A percentile compares a stretch with the other conserved stretches of the same genome.
phyloP scores from a whole-genome alignment of 2,329 filamentous ascomycete genomes.

The Lithohypha guttulata region DNA sequence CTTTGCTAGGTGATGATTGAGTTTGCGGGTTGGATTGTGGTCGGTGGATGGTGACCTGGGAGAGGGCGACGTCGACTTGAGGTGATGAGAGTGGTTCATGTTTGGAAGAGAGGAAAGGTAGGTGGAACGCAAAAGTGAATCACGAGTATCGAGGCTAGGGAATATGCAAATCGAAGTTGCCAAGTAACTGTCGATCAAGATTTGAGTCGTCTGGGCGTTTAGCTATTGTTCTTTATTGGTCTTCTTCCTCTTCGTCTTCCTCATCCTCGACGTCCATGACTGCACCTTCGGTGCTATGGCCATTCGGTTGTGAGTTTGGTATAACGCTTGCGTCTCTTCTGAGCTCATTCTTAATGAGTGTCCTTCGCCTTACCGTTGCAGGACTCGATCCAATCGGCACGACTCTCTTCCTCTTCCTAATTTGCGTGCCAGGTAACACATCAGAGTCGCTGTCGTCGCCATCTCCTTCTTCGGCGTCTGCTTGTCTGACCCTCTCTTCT shows the following conservation, averaged over 20 bases:
- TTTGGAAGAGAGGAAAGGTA: background rate
- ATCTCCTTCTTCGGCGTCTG: conserved; percentile 22
- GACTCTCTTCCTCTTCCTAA: conserved; percentile 11
- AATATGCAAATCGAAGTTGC: background rate
- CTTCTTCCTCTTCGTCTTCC: conserved; percentile 4
- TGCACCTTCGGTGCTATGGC: background rate
- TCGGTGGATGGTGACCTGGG: background rate
- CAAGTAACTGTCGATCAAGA: background rate
- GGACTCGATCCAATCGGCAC: conserved; percentile 15
- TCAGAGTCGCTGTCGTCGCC: conserved; percentile 19
- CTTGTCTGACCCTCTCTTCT: conserved; percentile 19
- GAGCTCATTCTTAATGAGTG: conserved; percentile 1
- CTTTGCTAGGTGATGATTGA: background rate
- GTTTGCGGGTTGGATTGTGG: too few relatives aligned
- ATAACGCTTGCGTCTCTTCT: conserved; percentile 5
- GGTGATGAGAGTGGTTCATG: background rate
- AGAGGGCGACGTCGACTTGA: background rate
- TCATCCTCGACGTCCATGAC: conserved; percentile 5
- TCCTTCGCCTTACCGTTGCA: conserved; percentile 1
- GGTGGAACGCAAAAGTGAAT: background rate
- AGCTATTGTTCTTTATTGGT: background rate
- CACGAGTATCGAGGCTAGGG: background rate
- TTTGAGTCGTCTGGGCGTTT: background rate
- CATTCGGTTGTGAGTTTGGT: conserved; percentile 3
- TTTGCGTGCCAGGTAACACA: conserved; percentile 14